Evolutionary conservation across 345 rosid genomes (phyloP).

Genomic region (Heritiera fomes): DNA sequence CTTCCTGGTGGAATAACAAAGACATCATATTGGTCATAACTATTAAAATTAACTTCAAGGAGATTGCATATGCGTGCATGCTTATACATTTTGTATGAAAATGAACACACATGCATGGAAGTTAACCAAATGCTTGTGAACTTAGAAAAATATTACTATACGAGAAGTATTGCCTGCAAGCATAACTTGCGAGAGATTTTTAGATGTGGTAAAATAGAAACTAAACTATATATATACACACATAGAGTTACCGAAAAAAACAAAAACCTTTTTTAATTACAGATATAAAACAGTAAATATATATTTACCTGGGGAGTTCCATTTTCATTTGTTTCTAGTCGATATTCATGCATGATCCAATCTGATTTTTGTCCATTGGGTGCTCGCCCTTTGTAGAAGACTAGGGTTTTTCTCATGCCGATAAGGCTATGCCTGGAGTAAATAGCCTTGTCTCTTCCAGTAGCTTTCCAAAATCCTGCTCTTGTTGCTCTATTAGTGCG

Average conservation of each 20-base stretch:
- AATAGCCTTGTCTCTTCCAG: slow-evolving; percentile 95
- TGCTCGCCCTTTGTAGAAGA: slow-evolving; percentile 92
- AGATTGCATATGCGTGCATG: neutral
- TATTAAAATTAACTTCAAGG: neutral
- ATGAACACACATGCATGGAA: neutral
- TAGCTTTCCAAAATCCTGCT: slow-evolving; percentile 99
- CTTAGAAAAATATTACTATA: neutral
- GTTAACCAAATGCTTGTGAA: neutral
- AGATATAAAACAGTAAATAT: neutral
- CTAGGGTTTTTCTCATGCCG: slow-evolving; percentile 97
- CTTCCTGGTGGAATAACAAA: slow-evolving; percentile 36
- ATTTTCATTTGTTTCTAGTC: slow-evolving; percentile 87
- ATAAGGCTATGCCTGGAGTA: slow-evolving; percentile 65
- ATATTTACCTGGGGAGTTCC: slow-evolving; percentile 67
- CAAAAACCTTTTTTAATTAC: too few species aligned
- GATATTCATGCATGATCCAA: slow-evolving; percentile 98
- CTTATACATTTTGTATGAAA: neutral
- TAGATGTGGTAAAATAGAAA: too few species aligned
- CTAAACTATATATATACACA: too few species aligned
- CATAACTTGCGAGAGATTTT: too few species aligned
- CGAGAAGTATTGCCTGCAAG: too few species aligned
- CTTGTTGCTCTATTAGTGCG: slow-evolving; percentile 97
- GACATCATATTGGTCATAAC: neutral
- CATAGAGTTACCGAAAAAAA: too few species aligned
- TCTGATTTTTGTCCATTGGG: slow-evolving; percentile 95